Evolutionary conservation across 1,139 yeast species (phyloP).

Genomic region (Williopsis jadinii): DNA sequence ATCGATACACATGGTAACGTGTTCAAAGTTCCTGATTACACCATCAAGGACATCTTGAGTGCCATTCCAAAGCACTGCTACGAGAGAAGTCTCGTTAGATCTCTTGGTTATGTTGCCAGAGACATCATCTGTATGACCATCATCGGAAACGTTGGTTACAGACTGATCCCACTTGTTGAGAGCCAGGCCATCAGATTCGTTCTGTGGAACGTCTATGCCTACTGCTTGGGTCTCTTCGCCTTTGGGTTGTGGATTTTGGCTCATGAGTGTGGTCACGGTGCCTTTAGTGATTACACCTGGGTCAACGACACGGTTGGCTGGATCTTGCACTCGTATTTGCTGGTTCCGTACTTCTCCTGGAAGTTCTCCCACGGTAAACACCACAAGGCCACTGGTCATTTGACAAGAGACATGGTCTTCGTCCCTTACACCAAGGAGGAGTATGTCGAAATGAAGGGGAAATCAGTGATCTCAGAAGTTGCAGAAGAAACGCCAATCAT

Average conservation of each 20-base stretch:
- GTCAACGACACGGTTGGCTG: constrained; percentile 77
- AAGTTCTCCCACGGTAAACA: constrained; percentile 76
- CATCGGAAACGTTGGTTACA: constrained; percentile 48
- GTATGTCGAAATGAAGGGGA: constrained; percentile 28
- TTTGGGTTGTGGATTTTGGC: constrained; percentile 85
- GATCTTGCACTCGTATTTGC: constrained; percentile 68
- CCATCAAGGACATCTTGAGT: constrained; percentile 65
- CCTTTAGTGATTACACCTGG: constrained; percentile 63
- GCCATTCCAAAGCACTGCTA: constrained; percentile 75
- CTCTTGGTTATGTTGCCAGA: constrained; percentile 57
- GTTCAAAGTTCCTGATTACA: constrained; percentile 65
- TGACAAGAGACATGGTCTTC: constrained; percentile 77
- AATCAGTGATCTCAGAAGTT: constrained; percentile 46
- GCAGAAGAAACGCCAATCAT: constrained; percentile 70
- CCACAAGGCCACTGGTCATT: constrained; percentile 83
- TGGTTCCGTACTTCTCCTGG: constrained; percentile 88
- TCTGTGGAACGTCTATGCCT: constrained; percentile 54
- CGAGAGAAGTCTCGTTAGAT: constrained; percentile 51
- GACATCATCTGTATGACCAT: constrained; percentile 48
- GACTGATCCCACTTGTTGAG: constrained; percentile 46
- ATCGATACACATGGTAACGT: constrained; percentile 48
- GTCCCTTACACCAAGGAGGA: constrained; percentile 59
- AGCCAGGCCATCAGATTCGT: constrained; percentile 37
- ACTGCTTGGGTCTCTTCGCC: constrained; percentile 58
- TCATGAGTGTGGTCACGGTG: constrained; percentile 89